A percentile compares a stretch with the other conserved stretches of the same genome.
Conservation (phyloP, 371 early-diverging fungal species). For the Mortierella sp. region DNA sequence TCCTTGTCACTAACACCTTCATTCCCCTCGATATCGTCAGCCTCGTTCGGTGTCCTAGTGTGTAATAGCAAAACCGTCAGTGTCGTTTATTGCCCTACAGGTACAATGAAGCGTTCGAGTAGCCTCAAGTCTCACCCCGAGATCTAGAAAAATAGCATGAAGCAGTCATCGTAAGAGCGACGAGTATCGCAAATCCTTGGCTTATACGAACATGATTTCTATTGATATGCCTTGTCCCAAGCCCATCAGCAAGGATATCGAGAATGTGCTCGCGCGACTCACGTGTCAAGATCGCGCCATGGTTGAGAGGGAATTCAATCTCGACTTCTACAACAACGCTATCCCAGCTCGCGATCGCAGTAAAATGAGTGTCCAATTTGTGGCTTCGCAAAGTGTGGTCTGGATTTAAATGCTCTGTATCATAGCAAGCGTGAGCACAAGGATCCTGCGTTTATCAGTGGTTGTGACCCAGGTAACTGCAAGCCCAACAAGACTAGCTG, state of each 20-base stretch:
- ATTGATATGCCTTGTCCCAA: constrained; percentile 22
- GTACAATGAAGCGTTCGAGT: not conserved
- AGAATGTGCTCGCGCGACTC: constrained; percentile 8
- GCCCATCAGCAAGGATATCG: constrained; percentile 23
- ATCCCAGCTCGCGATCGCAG: no score
- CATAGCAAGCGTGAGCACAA: not conserved
- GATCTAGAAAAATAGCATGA: not conserved
- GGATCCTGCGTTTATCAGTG: not conserved
- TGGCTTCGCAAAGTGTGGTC: constrained; percentile 5
- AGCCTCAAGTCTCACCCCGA: not conserved
- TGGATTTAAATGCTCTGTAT: constrained; percentile 3
- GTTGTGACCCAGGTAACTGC: no score
- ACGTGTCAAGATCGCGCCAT: constrained; percentile 10
- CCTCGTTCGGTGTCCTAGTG: constrained; percentile 24
- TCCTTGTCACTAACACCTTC: no score
- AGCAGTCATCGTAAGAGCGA: not conserved
- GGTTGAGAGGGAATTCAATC: constrained; percentile 3
- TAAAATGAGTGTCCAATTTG: constrained; percentile 2
- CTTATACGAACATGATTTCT: constrained; percentile 19
- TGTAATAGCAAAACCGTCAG: constrained; percentile 31
- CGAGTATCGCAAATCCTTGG: constrained; percentile 7
- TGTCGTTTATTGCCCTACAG: constrained; percentile 27
- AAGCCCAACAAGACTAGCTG: no score
- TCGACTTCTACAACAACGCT: not conserved
- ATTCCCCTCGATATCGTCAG: not conserved